phyloP scores from a whole-genome alignment of 2,329 filamentous ascomycete genomes.

The Phyllosticta citrichinensis region DNA sequence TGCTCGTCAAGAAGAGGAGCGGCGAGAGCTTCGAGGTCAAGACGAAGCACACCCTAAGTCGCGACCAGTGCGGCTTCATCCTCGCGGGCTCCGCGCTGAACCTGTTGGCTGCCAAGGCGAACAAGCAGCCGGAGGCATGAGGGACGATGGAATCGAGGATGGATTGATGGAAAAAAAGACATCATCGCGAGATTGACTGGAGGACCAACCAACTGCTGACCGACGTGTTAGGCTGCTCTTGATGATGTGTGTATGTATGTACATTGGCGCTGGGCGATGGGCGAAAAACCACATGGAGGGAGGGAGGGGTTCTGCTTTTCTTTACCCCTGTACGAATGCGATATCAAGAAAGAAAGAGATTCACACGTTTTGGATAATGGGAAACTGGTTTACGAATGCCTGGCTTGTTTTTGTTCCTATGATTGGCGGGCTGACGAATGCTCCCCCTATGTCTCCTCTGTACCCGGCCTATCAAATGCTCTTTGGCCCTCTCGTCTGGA shows the following conservation, averaged over 20 bases:
- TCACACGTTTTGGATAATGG: neutral
- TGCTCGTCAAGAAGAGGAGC: constrained; percentile 41
- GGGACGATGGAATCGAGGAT: constrained; percentile 10
- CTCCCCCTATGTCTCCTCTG: no score
- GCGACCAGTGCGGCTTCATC: constrained; percentile 87
- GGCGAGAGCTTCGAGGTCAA: constrained; percentile 60
- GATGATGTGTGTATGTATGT: neutral
- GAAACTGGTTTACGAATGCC: no score
- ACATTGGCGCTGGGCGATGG: neutral
- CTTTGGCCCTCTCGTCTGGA: no score
- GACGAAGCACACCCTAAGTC: constrained; percentile 79
- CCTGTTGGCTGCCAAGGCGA: constrained; percentile 52
- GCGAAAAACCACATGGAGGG: neutral
- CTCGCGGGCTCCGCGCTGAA: constrained; percentile 91
- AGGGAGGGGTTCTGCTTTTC: neutral
- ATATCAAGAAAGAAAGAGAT: neutral
- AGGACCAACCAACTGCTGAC: no score
- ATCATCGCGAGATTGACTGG: neutral
- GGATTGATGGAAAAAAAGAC: neutral
- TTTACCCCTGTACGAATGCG: neutral
- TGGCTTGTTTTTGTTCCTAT: no score
- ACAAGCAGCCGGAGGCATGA: constrained; percentile 37
- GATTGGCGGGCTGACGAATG: no score
- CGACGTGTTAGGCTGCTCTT: neutral
- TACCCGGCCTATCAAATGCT: no score